Conservation (phyloP, 2,329 filamentous ascomycete species). For the Alternaria novae-zelandiae region DNA sequence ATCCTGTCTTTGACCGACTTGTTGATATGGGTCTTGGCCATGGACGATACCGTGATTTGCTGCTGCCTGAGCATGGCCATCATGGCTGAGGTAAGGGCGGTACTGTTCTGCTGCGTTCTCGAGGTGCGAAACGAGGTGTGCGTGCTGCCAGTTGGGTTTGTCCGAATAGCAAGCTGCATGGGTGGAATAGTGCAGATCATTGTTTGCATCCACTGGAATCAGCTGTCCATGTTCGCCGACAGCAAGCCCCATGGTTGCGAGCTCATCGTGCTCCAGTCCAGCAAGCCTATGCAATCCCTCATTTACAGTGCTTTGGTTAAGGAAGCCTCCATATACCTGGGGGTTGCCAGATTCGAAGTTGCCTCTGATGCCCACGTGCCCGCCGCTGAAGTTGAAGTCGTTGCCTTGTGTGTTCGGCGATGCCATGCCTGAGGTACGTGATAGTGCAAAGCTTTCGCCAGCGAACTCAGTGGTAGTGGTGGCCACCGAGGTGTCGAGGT, state of each 20-base stretch:
- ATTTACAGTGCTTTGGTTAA: background rate
- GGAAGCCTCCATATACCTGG: constrained; percentile 25
- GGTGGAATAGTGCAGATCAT: constrained; percentile 2
- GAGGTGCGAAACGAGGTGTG: constrained; percentile 26
- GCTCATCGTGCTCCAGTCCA: constrained; percentile 24
- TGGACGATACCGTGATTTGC: constrained; percentile 5
- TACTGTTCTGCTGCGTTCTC: constrained; percentile 33
- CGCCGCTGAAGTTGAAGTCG: constrained; percentile 50
- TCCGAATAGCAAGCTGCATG: constrained; percentile 26
- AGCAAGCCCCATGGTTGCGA: constrained; percentile 19
- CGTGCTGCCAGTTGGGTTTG: constrained; percentile 31
- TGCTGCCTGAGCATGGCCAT: background rate
- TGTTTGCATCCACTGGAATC: constrained; percentile 13
- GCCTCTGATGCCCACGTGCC: constrained; percentile 46
- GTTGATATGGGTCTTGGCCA: background rate
- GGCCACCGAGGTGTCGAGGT: constrained; percentile 24
- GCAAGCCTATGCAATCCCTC: constrained; percentile 14
- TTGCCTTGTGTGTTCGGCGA: constrained; percentile 35
- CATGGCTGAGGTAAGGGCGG: background rate
- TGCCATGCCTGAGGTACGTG: constrained; percentile 28
- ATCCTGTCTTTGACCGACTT: constrained; percentile 4
- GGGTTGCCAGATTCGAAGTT: constrained; percentile 46
- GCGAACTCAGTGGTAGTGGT: constrained; percentile 35
- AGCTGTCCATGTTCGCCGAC: constrained; percentile 20
- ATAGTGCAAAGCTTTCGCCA: constrained; percentile 29